Percentiles rank a stretch among this genome's conserved stretches.
Evolutionary conservation across 2,329 filamentous ascomycete genomes (phyloP).

Genomic region (Pseudogymnoascus sp.): DNA sequence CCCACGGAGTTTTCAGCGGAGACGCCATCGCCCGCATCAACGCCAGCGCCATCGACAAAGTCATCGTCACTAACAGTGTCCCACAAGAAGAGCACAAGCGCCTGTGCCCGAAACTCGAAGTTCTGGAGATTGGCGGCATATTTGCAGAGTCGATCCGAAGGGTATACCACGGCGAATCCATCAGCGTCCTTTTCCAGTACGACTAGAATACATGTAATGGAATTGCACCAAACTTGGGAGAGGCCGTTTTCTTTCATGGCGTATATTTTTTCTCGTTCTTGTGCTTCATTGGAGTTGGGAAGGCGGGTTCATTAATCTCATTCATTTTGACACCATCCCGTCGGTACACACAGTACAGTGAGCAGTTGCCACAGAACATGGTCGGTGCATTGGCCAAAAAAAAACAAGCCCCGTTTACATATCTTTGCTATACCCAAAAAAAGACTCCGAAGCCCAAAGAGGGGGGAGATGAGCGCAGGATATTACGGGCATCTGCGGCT

Average conservation of each 20-base stretch:
- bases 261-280: slow-evolving; percentile 1
- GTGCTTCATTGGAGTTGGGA: slow-evolving; percentile 6
- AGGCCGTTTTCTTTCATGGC: slow-evolving; percentile 9
- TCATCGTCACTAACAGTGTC: slow-evolving; percentile 92
- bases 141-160: slow-evolving; percentile 94
- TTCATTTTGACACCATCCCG: neutral
- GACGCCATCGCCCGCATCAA: slow-evolving; percentile 94
- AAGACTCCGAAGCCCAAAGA: neutral
- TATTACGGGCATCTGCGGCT: slow-evolving; percentile 9
- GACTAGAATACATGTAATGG: slow-evolving; percentile 40
- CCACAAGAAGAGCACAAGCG: slow-evolving; percentile 75
- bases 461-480: slow-evolving; percentile 3
- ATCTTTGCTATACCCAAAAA: slow-evolving; percentile 5
- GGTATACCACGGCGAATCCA: slow-evolving; percentile 95
- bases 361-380: neutral
- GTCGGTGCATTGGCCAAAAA: neutral
- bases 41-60: slow-evolving; percentile 83
- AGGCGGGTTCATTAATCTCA: slow-evolving; percentile 5
- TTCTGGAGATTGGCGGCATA: slow-evolving; percentile 82
- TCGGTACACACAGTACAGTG: neutral
- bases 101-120: slow-evolving; percentile 79
- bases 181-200: slow-evolving; percentile 88
- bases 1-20: slow-evolving; percentile 89
- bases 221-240: slow-evolving; percentile 6
- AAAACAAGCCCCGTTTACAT: slow-evolving; percentile 8